phyloP scores from a whole-genome alignment of 352 stramenopile species.

The Globisporangium viniferum region DNA sequence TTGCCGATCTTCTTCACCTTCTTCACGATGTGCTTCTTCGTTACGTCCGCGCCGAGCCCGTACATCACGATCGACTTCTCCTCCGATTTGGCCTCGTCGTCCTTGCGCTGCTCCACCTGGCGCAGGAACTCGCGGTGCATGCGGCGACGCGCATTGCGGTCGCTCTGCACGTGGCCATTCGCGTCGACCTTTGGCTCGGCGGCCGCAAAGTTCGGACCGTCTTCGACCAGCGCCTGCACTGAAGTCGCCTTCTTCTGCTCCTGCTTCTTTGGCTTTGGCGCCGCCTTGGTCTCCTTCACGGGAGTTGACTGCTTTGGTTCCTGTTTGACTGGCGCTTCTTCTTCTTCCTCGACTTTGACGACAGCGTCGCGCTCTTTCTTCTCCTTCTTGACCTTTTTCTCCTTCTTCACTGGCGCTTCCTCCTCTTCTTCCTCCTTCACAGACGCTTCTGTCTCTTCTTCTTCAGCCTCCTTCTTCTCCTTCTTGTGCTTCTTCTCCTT shows the following conservation, averaged over 20 bases:
- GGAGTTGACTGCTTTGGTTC: background rate
- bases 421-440: slow-evolving; percentile 8
- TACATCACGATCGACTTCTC: slow-evolving; percentile 79
- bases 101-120: slow-evolving; percentile 63
- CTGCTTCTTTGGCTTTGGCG: slow-evolving; percentile 9
- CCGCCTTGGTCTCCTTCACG: slow-evolving; percentile 17
- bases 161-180: slow-evolving; percentile 55
- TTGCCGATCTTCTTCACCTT: slow-evolving; percentile 73
- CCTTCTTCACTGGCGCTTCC: slow-evolving; percentile 12
- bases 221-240: slow-evolving; percentile 11
- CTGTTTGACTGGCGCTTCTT: slow-evolving; percentile 6
- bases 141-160: slow-evolving; percentile 73
- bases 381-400: slow-evolving; percentile 20
- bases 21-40: slow-evolving; percentile 77
- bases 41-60: slow-evolving; percentile 61
- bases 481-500: slow-evolving; percentile 26
- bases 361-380: slow-evolving; percentile 15
- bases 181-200: slow-evolving; percentile 17
- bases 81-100: slow-evolving; percentile 40
- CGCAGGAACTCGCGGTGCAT: slow-evolving; percentile 76
- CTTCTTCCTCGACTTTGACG: slow-evolving; percentile 15
- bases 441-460: background rate
- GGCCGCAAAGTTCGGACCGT: slow-evolving; percentile 10
- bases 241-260: slow-evolving; percentile 2
- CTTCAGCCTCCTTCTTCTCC: slow-evolving; percentile 5